phyloP scores from a whole-genome alignment of 495 filamentous ascomycete species.

The Trypethelium eluteriae region DNA sequence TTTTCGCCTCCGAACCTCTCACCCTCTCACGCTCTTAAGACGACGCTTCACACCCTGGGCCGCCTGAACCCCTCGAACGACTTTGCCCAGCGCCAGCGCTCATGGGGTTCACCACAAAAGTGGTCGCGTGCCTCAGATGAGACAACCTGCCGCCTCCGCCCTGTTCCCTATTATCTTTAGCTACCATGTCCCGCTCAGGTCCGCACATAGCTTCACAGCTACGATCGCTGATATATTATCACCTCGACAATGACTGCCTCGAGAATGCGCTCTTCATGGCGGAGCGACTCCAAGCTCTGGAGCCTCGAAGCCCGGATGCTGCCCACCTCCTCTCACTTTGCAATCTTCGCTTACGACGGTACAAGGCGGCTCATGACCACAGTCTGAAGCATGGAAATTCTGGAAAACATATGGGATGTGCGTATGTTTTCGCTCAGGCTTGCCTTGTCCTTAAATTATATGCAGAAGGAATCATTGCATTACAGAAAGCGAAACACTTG shows the following conservation, averaged over 20 bases:
- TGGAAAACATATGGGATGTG: slow-evolving; percentile 74
- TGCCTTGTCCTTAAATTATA: slow-evolving; percentile 71
- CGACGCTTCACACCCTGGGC: background rate
- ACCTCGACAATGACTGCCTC: slow-evolving; percentile 82
- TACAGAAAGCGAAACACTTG: slow-evolving; percentile 36
- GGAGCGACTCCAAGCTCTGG: slow-evolving; percentile 74
- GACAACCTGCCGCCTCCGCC: background rate
- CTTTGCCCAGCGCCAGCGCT: background rate
- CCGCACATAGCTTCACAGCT: slow-evolving; percentile 64
- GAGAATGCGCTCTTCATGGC: slow-evolving; percentile 89
- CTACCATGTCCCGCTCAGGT: slow-evolving; percentile 63
- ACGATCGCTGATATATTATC: slow-evolving; percentile 79
- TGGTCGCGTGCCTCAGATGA: background rate
- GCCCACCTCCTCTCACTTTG: slow-evolving; percentile 76
- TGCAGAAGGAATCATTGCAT: slow-evolving; percentile 67
- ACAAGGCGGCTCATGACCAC: slow-evolving; percentile 65
- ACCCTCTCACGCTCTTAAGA: background rate
- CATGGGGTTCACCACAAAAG: background rate
- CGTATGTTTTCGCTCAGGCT: slow-evolving; percentile 84
- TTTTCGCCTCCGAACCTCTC: background rate
- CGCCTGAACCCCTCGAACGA: background rate
- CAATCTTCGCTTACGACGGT: slow-evolving; percentile 71
- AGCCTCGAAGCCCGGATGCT: slow-evolving; percentile 69
- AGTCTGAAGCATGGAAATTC: slow-evolving; percentile 54
- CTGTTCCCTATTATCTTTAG: background rate